Base-by-base conservation (phyloP, 768 basidiomycete genomes). In the Strobilomyces confusus region DNA sequence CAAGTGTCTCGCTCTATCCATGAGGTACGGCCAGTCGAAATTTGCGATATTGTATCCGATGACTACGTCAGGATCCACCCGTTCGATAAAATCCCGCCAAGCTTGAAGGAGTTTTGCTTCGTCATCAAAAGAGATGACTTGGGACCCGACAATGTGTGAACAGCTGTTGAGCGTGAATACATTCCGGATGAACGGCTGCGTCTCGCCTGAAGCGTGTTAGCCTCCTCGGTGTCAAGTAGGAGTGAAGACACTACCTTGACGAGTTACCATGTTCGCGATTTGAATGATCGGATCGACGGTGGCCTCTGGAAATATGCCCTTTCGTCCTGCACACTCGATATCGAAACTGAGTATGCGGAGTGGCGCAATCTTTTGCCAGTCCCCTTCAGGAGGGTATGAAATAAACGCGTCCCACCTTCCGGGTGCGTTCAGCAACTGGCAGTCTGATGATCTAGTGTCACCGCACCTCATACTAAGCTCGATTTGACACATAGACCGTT, bases 181-280 rank as follows among this genome's bases (percentile, higher is more conserved):
- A 59, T 99, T 99, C 14, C 95, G 85, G 56, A 99, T 86, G 71
- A 98, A 99, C 0, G 97, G 97, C 53, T 92, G 86, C 40, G 75
- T 76, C 62, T 98, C 95, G 60, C 95, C 95, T 95, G 60, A 23
- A n/a, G 30, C 33, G 38, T 25, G 25, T 66, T n/a, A 62, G 49
- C 13, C 32, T 25, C 9, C 13, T 42, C 22, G n/a, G n/a, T n/a
- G 22, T 38, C 22, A 20, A 20, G 42, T 1, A 20, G n/a, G 22
- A 1, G 11, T 6, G 41, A 3, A 9, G 6, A 29, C 29, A 15
- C 58, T 73, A 92, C 95, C 95, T 81, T 99, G 97, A 5, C 89
- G 80, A 33, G 95, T 98, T 12, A 98, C 95, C 97, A 98, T 98
- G 69, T 92, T 97, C 1, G 95, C 97, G 55, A 98, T 98, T 65